phyloP scores from a whole-genome alignment of 2,329 filamentous ascomycete genomes.

The Xylaria polymorpha region DNA sequence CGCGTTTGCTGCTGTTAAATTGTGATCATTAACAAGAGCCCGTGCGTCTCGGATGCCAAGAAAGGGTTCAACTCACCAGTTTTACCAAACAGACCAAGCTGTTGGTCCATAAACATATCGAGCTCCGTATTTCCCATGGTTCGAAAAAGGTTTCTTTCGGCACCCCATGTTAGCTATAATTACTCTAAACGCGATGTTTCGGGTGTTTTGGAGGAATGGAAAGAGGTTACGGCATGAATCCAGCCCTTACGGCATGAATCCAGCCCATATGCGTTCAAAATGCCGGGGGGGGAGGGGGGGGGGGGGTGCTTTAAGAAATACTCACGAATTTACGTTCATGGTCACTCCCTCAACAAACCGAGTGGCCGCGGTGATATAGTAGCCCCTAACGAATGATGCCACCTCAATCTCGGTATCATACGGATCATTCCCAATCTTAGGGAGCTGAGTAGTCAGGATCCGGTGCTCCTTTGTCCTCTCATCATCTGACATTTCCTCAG shows the following conservation, averaged over 20 bases:
- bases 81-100: slow-evolving; percentile 43
- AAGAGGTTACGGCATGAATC: neutral
- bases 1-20: slow-evolving; percentile 45
- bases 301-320: neutral
- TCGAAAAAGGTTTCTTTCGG: slow-evolving; percentile 43
- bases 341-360: slow-evolving; percentile 70
- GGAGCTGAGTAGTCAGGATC: slow-evolving; percentile 55
- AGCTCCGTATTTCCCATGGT: slow-evolving; percentile 43
- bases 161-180: neutral
- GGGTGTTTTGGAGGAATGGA: too few species aligned
- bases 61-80: slow-evolving; percentile 44
- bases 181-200: neutral
- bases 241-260: neutral
- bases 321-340: slow-evolving; percentile 48
- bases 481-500: slow-evolving; percentile 60
- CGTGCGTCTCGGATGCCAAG: neutral
- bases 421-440: slow-evolving; percentile 66
- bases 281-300: too few species aligned
- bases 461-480: slow-evolving; percentile 59
- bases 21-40: slow-evolving; percentile 5
- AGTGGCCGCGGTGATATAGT: slow-evolving; percentile 74
- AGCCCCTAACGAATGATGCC: slow-evolving; percentile 72
- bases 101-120: slow-evolving; percentile 45
- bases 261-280: neutral
- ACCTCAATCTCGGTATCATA: slow-evolving; percentile 71